Conservation (phyloP, 2,329 filamentous ascomycete genomes). For the Penicillium verrucosum region DNA sequence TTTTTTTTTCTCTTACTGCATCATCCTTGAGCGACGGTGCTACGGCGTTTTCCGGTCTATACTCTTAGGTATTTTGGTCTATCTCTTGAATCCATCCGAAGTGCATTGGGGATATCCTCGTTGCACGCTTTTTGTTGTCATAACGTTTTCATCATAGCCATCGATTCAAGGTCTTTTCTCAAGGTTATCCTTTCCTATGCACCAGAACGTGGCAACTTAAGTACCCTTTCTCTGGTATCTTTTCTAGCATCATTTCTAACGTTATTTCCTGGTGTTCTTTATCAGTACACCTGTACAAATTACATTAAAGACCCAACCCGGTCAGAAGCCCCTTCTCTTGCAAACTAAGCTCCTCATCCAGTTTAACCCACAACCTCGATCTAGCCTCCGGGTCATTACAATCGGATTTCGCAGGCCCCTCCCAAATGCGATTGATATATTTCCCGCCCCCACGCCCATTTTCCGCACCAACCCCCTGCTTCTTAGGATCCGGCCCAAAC, state of each 20-base stretch:
- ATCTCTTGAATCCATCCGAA: neutral
- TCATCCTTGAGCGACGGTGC: conserved; percentile 31
- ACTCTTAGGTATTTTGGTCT: neutral
- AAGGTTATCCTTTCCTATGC: neutral
- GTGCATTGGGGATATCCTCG: neutral
- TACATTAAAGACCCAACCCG: neutral
- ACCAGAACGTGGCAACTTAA: neutral
- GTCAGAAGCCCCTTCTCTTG: neutral
- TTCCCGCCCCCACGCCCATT: conserved; percentile 3
- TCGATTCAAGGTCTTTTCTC: neutral
- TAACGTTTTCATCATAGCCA: neutral
- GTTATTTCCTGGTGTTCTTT: neutral
- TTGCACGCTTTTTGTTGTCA: neutral
- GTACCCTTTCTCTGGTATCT: neutral
- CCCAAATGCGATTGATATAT: conserved; percentile 11
- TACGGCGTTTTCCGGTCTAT: conserved; percentile 20
- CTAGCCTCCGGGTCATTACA: conserved; percentile 4
- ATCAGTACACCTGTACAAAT: neutral
- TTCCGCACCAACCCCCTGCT: neutral
- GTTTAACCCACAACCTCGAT: conserved; percentile 1
- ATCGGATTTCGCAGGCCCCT: neutral
- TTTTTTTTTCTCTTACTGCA: conserved; percentile 14
- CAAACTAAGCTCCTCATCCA: conserved; percentile 4
- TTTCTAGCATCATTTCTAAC: neutral
- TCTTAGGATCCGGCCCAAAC: conserved; percentile 3